Conservation (phyloP, 176 grass and related monocot species). For the Thalia dealbata region DNA sequence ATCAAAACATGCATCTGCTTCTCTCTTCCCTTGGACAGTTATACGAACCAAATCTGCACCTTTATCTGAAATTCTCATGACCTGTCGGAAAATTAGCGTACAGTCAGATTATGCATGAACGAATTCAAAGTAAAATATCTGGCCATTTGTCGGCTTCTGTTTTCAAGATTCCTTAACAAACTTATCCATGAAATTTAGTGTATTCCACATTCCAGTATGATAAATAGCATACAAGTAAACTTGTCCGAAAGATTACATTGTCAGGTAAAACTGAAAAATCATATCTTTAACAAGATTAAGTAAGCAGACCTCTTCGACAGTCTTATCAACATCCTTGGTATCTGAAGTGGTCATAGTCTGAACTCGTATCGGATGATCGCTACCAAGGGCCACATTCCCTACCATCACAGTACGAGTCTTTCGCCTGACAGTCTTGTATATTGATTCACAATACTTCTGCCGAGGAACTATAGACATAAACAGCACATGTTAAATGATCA, state of each 20-base stretch:
- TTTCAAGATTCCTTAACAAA: background rate
- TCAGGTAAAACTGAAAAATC: background rate
- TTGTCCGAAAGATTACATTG: background rate
- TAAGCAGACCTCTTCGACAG: conserved; percentile 65
- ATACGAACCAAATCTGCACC: conserved; percentile 95
- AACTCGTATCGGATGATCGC: conserved; percentile 89
- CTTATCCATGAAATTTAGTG: background rate
- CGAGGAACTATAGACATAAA: conserved; percentile 49
- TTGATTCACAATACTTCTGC: conserved; percentile 93
- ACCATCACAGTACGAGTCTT: conserved; percentile 96
- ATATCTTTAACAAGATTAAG: background rate
- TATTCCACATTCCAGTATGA: background rate
- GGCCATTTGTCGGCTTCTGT: background rate
- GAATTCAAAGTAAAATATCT: background rate
- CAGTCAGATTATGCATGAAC: background rate
- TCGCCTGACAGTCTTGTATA: conserved; percentile 67
- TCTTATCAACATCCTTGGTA: conserved; percentile 89
- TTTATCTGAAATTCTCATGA: conserved; percentile 97
- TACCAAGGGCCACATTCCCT: conserved; percentile 86
- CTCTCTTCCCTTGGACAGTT: conserved; percentile 95
- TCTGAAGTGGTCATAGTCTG: conserved; percentile 98
- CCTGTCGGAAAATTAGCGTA: conserved; percentile 24
- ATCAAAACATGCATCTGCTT: conserved; percentile 93
- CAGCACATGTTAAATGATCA: conserved; percentile 5
- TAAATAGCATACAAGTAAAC: background rate